Evolutionary conservation across 2,329 filamentous ascomycete genomes (phyloP).

Genomic region (Rhynchosporium graminicola): DNA sequence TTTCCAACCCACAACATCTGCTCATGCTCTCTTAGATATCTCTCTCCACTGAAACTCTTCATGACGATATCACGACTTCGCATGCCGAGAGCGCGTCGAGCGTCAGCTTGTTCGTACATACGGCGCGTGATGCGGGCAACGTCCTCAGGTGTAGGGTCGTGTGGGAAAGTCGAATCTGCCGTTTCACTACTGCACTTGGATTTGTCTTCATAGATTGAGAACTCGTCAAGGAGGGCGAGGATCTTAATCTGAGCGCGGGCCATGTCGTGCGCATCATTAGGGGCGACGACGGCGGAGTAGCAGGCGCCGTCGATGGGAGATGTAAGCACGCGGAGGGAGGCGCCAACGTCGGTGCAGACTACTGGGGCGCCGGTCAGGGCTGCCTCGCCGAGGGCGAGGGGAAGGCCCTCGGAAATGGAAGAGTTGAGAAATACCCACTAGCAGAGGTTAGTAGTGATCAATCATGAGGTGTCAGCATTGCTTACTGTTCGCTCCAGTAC

Average conservation of each 20-base stretch:
- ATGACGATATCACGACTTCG: slow-evolving; percentile 58
- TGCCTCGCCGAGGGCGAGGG: slow-evolving; percentile 57
- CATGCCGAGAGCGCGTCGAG: slow-evolving; percentile 59
- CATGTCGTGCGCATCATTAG: slow-evolving; percentile 61
- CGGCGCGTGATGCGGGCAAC: slow-evolving; percentile 54
- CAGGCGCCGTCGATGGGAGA: slow-evolving; percentile 50
- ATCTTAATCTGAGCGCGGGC: slow-evolving; percentile 63
- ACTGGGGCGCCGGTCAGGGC: slow-evolving; percentile 57
- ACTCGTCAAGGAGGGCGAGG: slow-evolving; percentile 61
- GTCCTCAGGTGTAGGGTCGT: slow-evolving; percentile 49
- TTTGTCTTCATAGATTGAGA: slow-evolving; percentile 55
- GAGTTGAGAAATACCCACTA: slow-evolving; percentile 45
- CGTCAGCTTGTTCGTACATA: slow-evolving; percentile 57
- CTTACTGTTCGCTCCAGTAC: slow-evolving; percentile 41
- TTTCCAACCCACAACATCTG: slow-evolving; percentile 53
- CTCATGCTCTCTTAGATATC: slow-evolving; percentile 62
- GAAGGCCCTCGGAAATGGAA: slow-evolving; percentile 56
- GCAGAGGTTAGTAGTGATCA: not conserved
- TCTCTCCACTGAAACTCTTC: slow-evolving; percentile 58
- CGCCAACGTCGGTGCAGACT: slow-evolving; percentile 57
- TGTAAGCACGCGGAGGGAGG: slow-evolving; percentile 55
- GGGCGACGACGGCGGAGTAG: slow-evolving; percentile 63
- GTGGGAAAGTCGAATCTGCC: slow-evolving; percentile 14
- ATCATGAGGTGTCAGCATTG: not conserved
- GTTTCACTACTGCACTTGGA: slow-evolving; percentile 6